Conservation (phyloP, 2,329 filamentous ascomycete species). For the Aspergillus brunneoviolaceus region DNA sequence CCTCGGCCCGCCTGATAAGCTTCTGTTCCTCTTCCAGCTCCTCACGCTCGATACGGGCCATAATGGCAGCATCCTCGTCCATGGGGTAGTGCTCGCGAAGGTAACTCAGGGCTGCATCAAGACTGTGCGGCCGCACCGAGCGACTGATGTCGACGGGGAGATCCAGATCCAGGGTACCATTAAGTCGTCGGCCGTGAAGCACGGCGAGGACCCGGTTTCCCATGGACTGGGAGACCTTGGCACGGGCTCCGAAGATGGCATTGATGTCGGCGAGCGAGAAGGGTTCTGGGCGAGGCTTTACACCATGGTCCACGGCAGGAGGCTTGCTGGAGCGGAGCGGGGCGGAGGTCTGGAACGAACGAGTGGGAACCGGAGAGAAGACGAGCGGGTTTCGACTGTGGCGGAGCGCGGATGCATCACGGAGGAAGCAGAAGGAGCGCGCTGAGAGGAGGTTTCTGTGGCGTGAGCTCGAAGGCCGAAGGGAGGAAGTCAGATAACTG, state of each 20-base stretch:
- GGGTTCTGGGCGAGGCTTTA: slow-evolving; percentile 28
- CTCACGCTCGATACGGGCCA: slow-evolving; percentile 44
- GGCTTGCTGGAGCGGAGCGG: slow-evolving; percentile 16
- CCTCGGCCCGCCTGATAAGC: slow-evolving; percentile 38
- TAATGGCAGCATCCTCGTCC: slow-evolving; percentile 51
- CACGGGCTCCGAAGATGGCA: slow-evolving; percentile 34
- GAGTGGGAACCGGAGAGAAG: neutral
- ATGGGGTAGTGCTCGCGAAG: slow-evolving; percentile 44
- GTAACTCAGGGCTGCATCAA: slow-evolving; percentile 42
- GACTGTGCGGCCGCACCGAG: slow-evolving; percentile 31
- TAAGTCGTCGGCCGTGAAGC: slow-evolving; percentile 45
- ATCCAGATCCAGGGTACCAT: slow-evolving; percentile 47
- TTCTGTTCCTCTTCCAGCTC: slow-evolving; percentile 39
- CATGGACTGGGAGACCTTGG: slow-evolving; percentile 28
- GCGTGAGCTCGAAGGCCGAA: slow-evolving; percentile 12
- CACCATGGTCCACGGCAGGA: slow-evolving; percentile 26
- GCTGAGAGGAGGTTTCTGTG: slow-evolving; percentile 17
- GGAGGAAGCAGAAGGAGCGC: slow-evolving; percentile 14
- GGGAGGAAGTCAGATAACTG: slow-evolving; percentile 20
- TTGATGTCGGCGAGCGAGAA: slow-evolving; percentile 36
- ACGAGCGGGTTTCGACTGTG: neutral
- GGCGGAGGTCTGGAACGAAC: slow-evolving; percentile 23
- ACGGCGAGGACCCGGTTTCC: slow-evolving; percentile 41
- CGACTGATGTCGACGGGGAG: slow-evolving; percentile 41
- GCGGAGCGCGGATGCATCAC: neutral